Evolutionary conservation across 352 stramenopile species (phyloP), one percentile per base, ranked within the genome.

Genomic region (Phytophthora sojae): DNA sequence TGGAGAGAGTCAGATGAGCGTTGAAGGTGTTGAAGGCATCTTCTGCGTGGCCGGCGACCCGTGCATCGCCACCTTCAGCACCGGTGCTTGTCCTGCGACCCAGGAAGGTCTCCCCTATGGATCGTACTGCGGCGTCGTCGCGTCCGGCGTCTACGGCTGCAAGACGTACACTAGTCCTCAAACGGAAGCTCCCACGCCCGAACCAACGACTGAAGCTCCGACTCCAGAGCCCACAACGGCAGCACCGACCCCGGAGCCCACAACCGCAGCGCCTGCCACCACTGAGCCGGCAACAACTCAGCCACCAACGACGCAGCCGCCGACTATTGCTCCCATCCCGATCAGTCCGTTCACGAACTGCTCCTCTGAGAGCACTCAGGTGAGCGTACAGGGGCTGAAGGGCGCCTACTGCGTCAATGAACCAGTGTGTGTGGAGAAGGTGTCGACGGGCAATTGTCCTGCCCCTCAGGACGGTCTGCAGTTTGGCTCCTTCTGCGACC

Each of bases 361-460:
- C 42, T 52, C 61, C 12, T 51, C 54, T 3, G 55, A 67, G 39
- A 45, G 35, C 45, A 65, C 55, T 45, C 25, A 57, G 30, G 42
- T 81, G 30, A 83, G 75, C 21, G 75, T 85, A 3, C 74, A 85
- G 47, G 77, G 81, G 8, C 56, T 84, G 9, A 53, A 84, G 29
- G 71, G 69, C 8, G 62, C 79, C n/a, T 89, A 75, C 67, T 89
- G 81, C 26, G 81, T 81, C n/a, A 30, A 64, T 2, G 70, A 74
- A 15, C 75, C 72, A 2, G 57, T 73, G 7, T 87, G 77, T 17
- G 78, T 78, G 21, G 57, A 61, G 21, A 29, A 81, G 11, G 56
- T 77, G 42, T 63, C 63, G 17, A 76, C 39, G 1, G 81, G 81
- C 25, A 76, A 76, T 25, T 89, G 77, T 11, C 81, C 79, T 3